Evolutionary conservation across 2,329 filamentous ascomycete genomes (phyloP).

Genomic region (Verticillium nubilum): DNA sequence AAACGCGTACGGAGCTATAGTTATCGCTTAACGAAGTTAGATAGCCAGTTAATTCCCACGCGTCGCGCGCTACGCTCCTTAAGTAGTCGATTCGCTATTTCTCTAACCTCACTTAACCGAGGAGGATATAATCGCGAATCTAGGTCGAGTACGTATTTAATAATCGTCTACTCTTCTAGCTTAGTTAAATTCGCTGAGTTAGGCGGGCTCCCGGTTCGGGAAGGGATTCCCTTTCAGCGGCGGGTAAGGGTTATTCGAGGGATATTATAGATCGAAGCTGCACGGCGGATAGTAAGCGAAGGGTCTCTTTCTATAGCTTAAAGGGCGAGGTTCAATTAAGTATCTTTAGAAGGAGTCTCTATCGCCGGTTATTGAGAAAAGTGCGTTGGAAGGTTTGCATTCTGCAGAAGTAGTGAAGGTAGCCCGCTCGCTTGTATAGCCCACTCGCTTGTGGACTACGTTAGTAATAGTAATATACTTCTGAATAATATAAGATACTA

Average conservation of each 20-base stretch:
- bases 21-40: too few relatives aligned
- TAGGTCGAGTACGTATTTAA: neutral
- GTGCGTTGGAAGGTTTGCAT: neutral
- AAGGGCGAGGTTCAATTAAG: neutral
- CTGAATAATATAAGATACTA: too few relatives aligned
- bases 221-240: neutral
- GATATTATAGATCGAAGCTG: neutral
- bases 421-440: too few relatives aligned
- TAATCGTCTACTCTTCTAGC: neutral
- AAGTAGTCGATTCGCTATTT: slow-evolving; percentile 18
- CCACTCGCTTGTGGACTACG: neutral
- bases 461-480: too few relatives aligned
- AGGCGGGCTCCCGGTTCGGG: neutral
- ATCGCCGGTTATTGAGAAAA: neutral
- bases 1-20: slow-evolving; percentile 19
- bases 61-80: slow-evolving; percentile 10
- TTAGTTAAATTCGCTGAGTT: neutral
- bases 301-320: neutral
- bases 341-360: neutral
- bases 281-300: neutral
- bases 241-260: neutral
- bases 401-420: neutral
- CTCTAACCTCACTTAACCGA: slow-evolving; percentile 11
- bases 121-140: neutral
- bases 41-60: slow-evolving; percentile 17